Base-by-base conservation (phyloP, 176 grass and related monocot genomes). In the Oryza officinalis region DNA sequence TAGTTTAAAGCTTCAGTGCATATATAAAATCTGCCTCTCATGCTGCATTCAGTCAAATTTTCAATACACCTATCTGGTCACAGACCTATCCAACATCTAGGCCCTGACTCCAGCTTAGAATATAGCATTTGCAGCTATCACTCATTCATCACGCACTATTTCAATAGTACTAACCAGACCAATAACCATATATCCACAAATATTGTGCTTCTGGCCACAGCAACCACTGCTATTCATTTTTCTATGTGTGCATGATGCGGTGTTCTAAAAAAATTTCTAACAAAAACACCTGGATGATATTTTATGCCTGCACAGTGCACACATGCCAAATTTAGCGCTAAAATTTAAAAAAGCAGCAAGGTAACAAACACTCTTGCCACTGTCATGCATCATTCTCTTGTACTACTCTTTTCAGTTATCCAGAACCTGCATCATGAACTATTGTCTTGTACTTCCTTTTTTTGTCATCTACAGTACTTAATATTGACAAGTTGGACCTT, bases 1-100 rank as follows among this genome's bases (percentile, higher is more conserved):
- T 8, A 22, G 7, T 81, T 88, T 73, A 83, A 74, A 27, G 5
- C 27, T 20, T 89, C 43, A 33, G 8, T 31, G 10, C 38, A 2
- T 45, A 65, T 71, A 72, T 28, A 6, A 54, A 59, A 44, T 74
- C 15, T 65, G 10, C 40, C 60, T 72, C 73, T 65, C 65, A 69
- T 44, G 18, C 4, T 15, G 66, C 14, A n/a, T 76, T 14, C 0
- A 33, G 6, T 54, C 13, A 40, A 52, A 25, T 54, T 43, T 57
- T 14, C 35, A 63, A n/a, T 67, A 67, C 37, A 20, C 60, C 59
- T 71, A 32, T 46, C 17, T 72, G 54, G 33, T 77, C 30, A 27
- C 54, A 23, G n/a, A 60, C 54, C 27, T 32, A 50, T 52, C 44
- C 25, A 74, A 52, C 26, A 28, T 30, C 13, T 18, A 27, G 45